A percentile compares a stretch with the other conserved stretches of the same genome.
phyloP scores from a whole-genome alignment of 2,329 filamentous ascomycete species.

The Chlorencoelia australis region DNA sequence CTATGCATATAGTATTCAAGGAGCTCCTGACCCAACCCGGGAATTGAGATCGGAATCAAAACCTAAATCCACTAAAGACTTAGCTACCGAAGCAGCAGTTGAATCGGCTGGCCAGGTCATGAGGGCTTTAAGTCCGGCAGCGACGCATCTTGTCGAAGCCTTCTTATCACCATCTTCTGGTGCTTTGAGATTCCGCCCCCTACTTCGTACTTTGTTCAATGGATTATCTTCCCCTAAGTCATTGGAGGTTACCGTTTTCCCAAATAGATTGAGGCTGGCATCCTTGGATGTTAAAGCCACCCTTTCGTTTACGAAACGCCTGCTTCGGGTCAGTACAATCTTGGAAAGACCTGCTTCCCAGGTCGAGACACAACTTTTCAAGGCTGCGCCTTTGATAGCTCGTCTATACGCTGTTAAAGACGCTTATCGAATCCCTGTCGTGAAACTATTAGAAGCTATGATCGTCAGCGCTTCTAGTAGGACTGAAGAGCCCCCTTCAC shows the following conservation, averaged over 20 bases:
- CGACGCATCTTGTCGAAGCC: constrained; percentile 64
- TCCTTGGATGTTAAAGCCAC: constrained; percentile 54
- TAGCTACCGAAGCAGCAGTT: not conserved
- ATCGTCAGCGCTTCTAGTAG: constrained; percentile 58
- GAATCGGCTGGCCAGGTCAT: constrained; percentile 13
- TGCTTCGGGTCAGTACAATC: constrained; percentile 61
- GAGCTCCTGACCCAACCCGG: constrained; percentile 36
- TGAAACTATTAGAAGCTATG: constrained; percentile 62
- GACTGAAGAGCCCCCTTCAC: constrained; percentile 72
- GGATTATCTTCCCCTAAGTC: constrained; percentile 48
- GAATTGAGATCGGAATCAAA: constrained; percentile 2
- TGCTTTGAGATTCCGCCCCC: constrained; percentile 65
- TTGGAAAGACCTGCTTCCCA: constrained; percentile 52
- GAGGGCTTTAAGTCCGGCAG: constrained; percentile 53
- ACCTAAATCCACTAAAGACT: not conserved
- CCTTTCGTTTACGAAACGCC: constrained; percentile 54
- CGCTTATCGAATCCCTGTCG: constrained; percentile 52
- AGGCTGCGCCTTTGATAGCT: constrained; percentile 65
- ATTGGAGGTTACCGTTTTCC: constrained; percentile 45
- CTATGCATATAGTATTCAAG: constrained; percentile 67
- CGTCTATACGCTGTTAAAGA: constrained; percentile 65
- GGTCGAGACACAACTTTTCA: constrained; percentile 72
- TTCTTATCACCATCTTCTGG: constrained; percentile 63
- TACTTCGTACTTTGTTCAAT: constrained; percentile 59
- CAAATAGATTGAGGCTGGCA: constrained; percentile 43